A percentile compares a stretch with the other conserved stretches of the same genome.
Evolutionary conservation across 352 stramenopile genomes (phyloP).

Genomic region (Phytopythium litorale): DNA sequence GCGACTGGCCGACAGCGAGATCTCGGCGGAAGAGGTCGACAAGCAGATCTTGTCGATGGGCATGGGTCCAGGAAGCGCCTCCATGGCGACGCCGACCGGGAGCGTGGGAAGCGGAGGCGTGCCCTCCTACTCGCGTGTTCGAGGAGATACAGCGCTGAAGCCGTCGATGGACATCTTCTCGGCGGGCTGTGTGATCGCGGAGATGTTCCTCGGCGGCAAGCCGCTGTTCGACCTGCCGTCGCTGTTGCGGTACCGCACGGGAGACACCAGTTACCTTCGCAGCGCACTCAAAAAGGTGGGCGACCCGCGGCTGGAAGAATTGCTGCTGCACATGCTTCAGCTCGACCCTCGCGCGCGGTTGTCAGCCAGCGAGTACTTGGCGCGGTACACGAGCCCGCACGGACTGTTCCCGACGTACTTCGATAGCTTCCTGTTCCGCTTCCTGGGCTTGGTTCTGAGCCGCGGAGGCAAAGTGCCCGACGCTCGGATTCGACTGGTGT

Average conservation of each 20-base stretch:
- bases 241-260: constrained; percentile 86
- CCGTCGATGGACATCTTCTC: constrained; percentile 99
- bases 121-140: constrained; percentile 36
- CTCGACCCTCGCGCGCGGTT: constrained; percentile 86
- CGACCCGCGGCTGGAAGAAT: constrained; percentile 82
- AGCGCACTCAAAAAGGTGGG: constrained; percentile 92
- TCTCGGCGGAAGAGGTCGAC: constrained; percentile 67
- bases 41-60: constrained; percentile 71
- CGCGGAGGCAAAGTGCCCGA: constrained; percentile 87
- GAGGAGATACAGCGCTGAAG: constrained; percentile 57
- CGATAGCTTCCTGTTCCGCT: constrained; percentile 86
- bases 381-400: constrained; percentile 68
- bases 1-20: constrained; percentile 67
- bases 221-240: constrained; percentile 93
- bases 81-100: constrained; percentile 22
- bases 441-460: constrained; percentile 83
- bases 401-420: constrained; percentile 85
- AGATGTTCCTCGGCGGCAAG: constrained; percentile 95
- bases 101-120: constrained; percentile 11
- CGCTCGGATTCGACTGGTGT: constrained; percentile 90
- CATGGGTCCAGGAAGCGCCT: constrained; percentile 19
- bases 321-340: constrained; percentile 94
- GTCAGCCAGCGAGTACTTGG: constrained; percentile 87
- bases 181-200: constrained; percentile 96
- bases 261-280: constrained; percentile 63